phyloP scores from a whole-genome alignment of 805 yeast species.

The Zygosaccharomyces pseudorouxii region DNA sequence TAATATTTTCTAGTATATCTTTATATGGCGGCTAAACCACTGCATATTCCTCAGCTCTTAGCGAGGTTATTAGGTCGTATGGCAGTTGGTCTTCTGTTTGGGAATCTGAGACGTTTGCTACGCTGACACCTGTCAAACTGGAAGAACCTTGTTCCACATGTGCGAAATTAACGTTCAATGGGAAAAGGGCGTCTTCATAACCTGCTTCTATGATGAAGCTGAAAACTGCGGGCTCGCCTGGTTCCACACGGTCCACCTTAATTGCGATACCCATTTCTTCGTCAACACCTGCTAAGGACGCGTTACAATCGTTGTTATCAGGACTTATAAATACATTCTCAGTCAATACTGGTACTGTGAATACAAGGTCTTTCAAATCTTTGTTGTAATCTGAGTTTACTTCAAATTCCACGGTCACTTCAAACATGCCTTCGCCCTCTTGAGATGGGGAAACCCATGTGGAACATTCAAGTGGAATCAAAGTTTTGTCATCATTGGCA shows the following conservation, averaged over 20 bases:
- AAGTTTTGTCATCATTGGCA: constrained; percentile 49
- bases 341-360: constrained; percentile 61
- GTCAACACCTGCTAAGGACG: constrained; percentile 50
- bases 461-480: constrained; percentile 66
- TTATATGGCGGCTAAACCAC: constrained; percentile 37
- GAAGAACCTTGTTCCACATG: constrained; percentile 41
- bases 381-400: constrained; percentile 45
- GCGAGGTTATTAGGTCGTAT: constrained; percentile 58
- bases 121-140: constrained; percentile 57
- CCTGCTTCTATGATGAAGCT: constrained; percentile 72
- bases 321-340: constrained; percentile 49
- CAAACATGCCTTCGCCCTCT: constrained; percentile 50
- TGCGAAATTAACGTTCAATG: constrained; percentile 68
- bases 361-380: constrained; percentile 46
- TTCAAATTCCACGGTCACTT: constrained; percentile 88
- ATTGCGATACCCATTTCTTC: constrained; percentile 67
- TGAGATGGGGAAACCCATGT: constrained; percentile 76
- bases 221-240: constrained; percentile 63
- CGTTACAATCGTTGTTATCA: constrained; percentile 46
- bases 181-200: constrained; percentile 83
- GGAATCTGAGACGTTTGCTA: constrained; percentile 51
- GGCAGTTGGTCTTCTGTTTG: constrained; percentile 55
- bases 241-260: constrained; percentile 50
- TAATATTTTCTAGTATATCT: background rate
- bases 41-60: constrained; percentile 55